phyloP scores from a whole-genome alignment of 2,329 filamentous ascomycete species.

The Fusarium buharicum region DNA sequence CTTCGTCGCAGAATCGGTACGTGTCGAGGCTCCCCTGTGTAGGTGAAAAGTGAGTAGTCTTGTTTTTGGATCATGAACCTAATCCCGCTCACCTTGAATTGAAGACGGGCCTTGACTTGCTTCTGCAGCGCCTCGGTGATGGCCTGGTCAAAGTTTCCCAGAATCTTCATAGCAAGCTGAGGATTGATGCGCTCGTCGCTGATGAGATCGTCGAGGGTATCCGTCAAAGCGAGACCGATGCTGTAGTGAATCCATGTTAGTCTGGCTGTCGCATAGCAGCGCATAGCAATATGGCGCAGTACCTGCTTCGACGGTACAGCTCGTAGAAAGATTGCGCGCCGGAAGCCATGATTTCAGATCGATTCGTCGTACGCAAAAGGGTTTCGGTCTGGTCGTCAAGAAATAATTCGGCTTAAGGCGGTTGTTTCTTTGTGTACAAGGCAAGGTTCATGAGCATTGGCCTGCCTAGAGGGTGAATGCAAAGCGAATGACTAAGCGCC shows the following conservation, averaged over 20 bases:
- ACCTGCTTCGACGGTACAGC: conserved; percentile 98
- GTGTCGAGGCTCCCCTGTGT: conserved; percentile 91
- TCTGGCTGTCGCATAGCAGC: conserved; percentile 46
- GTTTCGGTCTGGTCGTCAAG: background rate
- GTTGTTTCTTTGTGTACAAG: conserved; percentile 22
- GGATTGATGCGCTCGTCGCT: conserved; percentile 95
- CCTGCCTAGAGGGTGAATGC: conserved; percentile 25
- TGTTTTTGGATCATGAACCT: background rate
- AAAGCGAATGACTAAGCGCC: conserved; percentile 43
- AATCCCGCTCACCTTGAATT: conserved; percentile 81
- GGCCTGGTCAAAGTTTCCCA: conserved; percentile 92
- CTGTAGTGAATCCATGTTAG: conserved; percentile 60
- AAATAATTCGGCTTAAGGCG: conserved; percentile 5
- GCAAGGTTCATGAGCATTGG: conserved; percentile 25
- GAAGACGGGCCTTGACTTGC: conserved; percentile 88
- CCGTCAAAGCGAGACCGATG: conserved; percentile 91
- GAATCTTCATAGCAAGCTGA: conserved; percentile 97
- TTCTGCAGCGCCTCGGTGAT: conserved; percentile 92
- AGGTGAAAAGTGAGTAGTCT: conserved; percentile 5
- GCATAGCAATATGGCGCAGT: conserved; percentile 53
- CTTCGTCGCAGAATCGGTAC: conserved; percentile 99
- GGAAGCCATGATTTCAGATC: conserved; percentile 56
- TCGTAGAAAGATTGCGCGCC: conserved; percentile 79
- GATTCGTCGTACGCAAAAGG: background rate
- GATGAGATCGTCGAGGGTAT: conserved; percentile 97